Evolutionary conservation across 768 basidiomycete species (phyloP).

Genomic region (Lentinula raphanica): DNA sequence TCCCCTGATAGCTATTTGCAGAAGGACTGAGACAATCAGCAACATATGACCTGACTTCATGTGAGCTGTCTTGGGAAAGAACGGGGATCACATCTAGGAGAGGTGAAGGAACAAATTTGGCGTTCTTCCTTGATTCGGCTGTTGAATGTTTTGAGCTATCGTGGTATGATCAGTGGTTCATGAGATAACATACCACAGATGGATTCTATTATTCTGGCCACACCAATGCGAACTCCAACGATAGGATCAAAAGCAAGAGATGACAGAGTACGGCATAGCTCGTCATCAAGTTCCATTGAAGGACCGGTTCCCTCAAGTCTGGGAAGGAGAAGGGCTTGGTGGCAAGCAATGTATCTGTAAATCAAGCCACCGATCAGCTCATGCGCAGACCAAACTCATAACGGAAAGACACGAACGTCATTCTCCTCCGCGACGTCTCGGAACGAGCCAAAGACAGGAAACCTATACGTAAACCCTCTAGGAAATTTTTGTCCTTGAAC

Average conservation of each 20-base stretch:
- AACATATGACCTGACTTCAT: conserved; percentile 60
- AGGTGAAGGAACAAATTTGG: neutral
- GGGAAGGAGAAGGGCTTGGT: conserved; percentile 50
- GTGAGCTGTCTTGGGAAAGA: conserved; percentile 51
- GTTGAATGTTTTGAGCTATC: neutral
- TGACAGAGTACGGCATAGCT: conserved; percentile 51
- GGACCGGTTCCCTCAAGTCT: conserved; percentile 27
- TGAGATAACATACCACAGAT: conserved; percentile 44
- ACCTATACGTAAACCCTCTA: conserved; percentile 34
- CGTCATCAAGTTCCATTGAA: conserved; percentile 36
- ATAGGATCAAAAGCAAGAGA: conserved; percentile 61
- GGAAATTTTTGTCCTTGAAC: conserved; percentile 29
- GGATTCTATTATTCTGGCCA: conserved; percentile 66
- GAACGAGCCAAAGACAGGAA: conserved; percentile 42
- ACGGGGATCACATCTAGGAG: conserved; percentile 34
- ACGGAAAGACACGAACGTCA: conserved; percentile 52
- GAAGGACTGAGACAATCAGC: neutral
- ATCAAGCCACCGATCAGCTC: neutral
- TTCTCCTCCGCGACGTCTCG: conserved; percentile 51
- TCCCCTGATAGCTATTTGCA: neutral
- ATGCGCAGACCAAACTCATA: conserved; percentile 3
- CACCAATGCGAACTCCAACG: conserved; percentile 79
- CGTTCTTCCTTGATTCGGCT: neutral
- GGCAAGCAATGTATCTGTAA: conserved; percentile 67
- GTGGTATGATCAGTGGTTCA: neutral